Base-by-base conservation (phyloP, 2,329 filamentous ascomycete genomes). In the Fusarium miscanthi region DNA sequence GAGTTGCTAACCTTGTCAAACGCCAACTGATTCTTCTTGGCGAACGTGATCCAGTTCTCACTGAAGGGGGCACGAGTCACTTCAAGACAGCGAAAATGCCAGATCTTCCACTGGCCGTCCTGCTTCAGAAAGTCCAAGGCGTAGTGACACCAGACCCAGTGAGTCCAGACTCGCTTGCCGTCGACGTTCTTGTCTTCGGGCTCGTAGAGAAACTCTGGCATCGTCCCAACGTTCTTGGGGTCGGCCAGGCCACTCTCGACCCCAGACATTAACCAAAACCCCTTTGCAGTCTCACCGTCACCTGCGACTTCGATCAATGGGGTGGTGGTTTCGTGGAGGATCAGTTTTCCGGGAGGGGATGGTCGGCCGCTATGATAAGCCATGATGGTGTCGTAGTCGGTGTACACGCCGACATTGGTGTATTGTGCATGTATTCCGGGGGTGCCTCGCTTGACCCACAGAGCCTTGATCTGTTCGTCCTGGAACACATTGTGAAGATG, bases 401-500 rank as follows among this genome's bases (percentile, higher is more conserved):
- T 46, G 30, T 57, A 46, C 1, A 57, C 30, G 16, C 40, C 53
- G 4, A 57, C 53, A 0, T 57, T 57, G 30, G 53, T 57, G 30
- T 57, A 57, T 4, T 57, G 53, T 0, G 38, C 53, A 3, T 57
- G 53, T 1, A 57, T 17, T 4, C 53, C 53, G 10, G 30, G 13
- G 2, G 53, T 57, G 0, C 40, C 53, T 0, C 38, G 38, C 38
- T 56, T 45, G 5, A 56, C 53, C 53, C 53, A 57, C 7, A 57
- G 2, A 6, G n/a, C 10, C 4, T 57, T 57, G 13, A 57, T 35
- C 40, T 57, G 30, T 8, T 57, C 53, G 7, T 57, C 53, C 7
- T 57, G 40, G n/a, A 57, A 57, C 2, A 57, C 40, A 33, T 57
- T 57, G 9, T 57, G 53, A 25, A 46, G 40, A 16, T 57, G 53